A percentile compares a stretch with the other conserved stretches of the same genome.
Conservation (phyloP, 2,329 filamentous ascomycete genomes). For the Cladobotryum protrusum region DNA sequence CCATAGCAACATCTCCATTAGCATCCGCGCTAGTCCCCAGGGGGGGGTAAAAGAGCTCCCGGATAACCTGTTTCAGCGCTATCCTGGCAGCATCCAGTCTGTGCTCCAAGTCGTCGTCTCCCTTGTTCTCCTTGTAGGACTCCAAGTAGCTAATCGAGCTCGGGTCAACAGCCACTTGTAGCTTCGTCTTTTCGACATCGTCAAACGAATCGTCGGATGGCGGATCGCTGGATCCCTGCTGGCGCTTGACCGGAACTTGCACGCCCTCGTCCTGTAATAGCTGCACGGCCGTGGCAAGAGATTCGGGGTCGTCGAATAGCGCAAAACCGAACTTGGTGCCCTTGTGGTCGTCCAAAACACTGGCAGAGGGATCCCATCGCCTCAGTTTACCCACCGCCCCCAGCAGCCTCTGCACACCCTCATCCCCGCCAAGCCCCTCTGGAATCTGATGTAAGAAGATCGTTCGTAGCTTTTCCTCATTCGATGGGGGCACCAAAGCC, state of each 20-base stretch:
- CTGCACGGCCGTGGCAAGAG: slow-evolving; percentile 77
- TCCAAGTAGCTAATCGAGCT: slow-evolving; percentile 80
- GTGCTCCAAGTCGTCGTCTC: slow-evolving; percentile 58
- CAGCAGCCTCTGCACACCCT: slow-evolving; percentile 72
- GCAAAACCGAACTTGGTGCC: slow-evolving; percentile 89
- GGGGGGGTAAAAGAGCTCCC: slow-evolving; percentile 64
- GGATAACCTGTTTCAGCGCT: slow-evolving; percentile 61
- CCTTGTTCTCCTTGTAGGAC: slow-evolving; percentile 64
- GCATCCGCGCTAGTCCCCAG: slow-evolving; percentile 44
- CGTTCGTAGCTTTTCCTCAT: slow-evolving; percentile 86
- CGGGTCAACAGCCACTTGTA: slow-evolving; percentile 74
- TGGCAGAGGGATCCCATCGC: slow-evolving; percentile 74
- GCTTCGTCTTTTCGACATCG: slow-evolving; percentile 60
- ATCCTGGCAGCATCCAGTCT: slow-evolving; percentile 64
- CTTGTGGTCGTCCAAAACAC: slow-evolving; percentile 60
- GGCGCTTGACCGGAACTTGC: slow-evolving; percentile 74
- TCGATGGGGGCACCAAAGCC: slow-evolving; percentile 71
- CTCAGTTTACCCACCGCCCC: slow-evolving; percentile 70
- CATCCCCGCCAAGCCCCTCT: slow-evolving; percentile 68
- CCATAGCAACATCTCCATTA: slow-evolving; percentile 65
- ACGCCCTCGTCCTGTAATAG: slow-evolving; percentile 77
- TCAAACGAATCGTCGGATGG: slow-evolving; percentile 40
- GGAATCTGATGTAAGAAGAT: slow-evolving; percentile 86
- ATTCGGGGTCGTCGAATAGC: slow-evolving; percentile 87
- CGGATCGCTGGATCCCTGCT: slow-evolving; percentile 44